phyloP scores from a whole-genome alignment of 495 filamentous ascomycete species.

The Cenococcum geophilum region DNA sequence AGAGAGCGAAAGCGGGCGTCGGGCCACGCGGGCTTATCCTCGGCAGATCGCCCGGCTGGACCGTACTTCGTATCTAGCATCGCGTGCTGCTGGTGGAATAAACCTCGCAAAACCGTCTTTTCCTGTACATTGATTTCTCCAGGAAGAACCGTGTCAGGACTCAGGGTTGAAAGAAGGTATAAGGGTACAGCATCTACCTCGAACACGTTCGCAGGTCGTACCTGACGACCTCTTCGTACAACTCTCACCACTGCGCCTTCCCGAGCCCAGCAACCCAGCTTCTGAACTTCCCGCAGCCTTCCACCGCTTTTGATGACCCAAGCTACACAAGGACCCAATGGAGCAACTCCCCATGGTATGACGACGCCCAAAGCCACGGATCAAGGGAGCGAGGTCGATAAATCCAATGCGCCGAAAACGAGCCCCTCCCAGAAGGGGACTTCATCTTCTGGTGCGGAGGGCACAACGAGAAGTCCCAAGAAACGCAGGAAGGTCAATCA shows the following conservation, averaged over 20 bases:
- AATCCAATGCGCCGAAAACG: slow-evolving; percentile 21
- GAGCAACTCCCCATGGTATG: slow-evolving; percentile 21
- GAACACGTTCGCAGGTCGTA: neutral
- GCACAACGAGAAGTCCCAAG: slow-evolving; percentile 51
- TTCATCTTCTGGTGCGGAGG: slow-evolving; percentile 22
- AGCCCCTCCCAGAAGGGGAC: slow-evolving; percentile 16
- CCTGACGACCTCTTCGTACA: slow-evolving; percentile 13
- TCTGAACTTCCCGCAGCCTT: slow-evolving; percentile 17
- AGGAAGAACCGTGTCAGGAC: slow-evolving; percentile 18
- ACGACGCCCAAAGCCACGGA: slow-evolving; percentile 22
- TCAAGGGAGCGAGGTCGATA: slow-evolving; percentile 21
- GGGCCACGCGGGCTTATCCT: no score
- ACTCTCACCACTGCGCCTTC: slow-evolving; percentile 13
- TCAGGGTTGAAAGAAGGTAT: no score
- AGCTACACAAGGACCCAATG: slow-evolving; percentile 29
- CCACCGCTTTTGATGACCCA: slow-evolving; percentile 26
- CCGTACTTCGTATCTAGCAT: neutral
- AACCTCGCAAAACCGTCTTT: slow-evolving; percentile 10
- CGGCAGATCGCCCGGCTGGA: neutral
- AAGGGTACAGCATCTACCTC: neutral
- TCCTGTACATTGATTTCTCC: slow-evolving; percentile 12
- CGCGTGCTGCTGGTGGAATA: slow-evolving; percentile 24
- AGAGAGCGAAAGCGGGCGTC: neutral
- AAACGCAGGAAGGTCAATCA: slow-evolving; percentile 99
- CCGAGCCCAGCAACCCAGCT: slow-evolving; percentile 18